phyloP scores from a whole-genome alignment of 2,329 filamentous ascomycete genomes.

The Aspergillus niger region DNA sequence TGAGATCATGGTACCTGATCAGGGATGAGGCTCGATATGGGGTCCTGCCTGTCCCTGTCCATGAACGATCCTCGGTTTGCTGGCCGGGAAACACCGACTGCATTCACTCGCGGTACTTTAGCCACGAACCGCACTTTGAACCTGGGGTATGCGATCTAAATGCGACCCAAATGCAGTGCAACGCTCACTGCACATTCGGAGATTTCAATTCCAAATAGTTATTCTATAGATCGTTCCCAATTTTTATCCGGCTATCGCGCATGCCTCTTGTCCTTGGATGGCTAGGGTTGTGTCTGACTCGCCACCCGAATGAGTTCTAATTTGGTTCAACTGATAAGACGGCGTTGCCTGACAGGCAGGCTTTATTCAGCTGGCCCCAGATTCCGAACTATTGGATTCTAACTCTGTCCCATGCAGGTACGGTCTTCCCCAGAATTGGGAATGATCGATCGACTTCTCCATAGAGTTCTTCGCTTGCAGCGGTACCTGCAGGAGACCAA shows the following conservation, averaged over 20 bases:
- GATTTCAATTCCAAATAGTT: not conserved
- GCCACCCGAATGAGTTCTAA: not conserved
- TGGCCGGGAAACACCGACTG: not conserved
- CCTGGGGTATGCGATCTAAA: too few relatives aligned
- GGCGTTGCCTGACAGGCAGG: not conserved
- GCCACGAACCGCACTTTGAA: not conserved
- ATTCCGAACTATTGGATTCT: not conserved
- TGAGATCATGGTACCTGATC: not conserved
- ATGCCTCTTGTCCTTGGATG: not conserved
- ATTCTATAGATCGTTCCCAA: not conserved
- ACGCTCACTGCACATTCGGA: too few relatives aligned
- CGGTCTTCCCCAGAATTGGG: not conserved
- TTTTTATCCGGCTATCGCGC: not conserved
- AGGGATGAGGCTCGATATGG: not conserved
- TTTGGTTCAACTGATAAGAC: slow-evolving; percentile 2
- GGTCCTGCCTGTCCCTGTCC: not conserved
- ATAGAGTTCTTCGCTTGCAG: not conserved
- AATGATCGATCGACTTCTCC: not conserved
- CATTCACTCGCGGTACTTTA: not conserved
- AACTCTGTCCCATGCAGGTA: not conserved
- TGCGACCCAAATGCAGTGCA: not conserved
- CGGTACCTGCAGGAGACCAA: not conserved
- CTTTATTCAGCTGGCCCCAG: not conserved
- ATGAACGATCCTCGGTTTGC: not conserved
- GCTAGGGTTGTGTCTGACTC: not conserved